Evolutionary conservation across 164 flowering plant genomes (phyloP), one percentile per base, ranked within the genome.

Genomic region (Tetrastigma voinierianum): DNA sequence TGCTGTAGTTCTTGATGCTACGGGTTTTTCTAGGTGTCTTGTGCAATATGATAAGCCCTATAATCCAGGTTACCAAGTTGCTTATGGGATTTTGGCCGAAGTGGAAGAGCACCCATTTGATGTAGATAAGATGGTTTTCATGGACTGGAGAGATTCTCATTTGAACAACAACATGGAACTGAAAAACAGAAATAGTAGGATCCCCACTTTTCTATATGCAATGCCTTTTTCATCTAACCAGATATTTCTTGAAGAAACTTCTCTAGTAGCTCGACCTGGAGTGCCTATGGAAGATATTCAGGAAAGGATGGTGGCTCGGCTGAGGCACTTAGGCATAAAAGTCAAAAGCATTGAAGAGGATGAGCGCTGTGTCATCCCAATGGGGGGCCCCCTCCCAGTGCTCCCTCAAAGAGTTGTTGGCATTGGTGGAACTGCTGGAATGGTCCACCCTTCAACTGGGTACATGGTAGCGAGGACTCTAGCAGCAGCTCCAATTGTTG

Each of bases 381-480:
- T 93, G 98, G 98, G 98, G 10, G 98, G 97, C 1, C 97, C 98
- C 2, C 89, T 93, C 18, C 98, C 98, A 1, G 95, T 93, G 23
- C 81, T 89, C 10, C 96, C 96, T 66, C 98, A 93, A 70, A 72
- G 96, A 73, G 92, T 93, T 21, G 79, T 93, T 18, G 98, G 98
- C 46, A 89, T 93, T 19, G 97, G 98, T 52, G 98, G 98, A 18
- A 90, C 98, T 3, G 98, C 96, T 14, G 98, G 97, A 7, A 90
- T 90, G 98, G 98, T 93, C 65, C 98, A 93, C 65, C 98, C 98
- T 14, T 93, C 98, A 5, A 93, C 98, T 32, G 98, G 98, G 7
- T 93, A 93, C 68, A 93, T 93, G 98, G 98, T 93, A 20, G 98
- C 96, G 10, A 80, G 92, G 76, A 90, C 96, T 53, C 83, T 93